Conservation (phyloP, 257 asterid genomes). For the Nicotiana noctiflora region DNA sequence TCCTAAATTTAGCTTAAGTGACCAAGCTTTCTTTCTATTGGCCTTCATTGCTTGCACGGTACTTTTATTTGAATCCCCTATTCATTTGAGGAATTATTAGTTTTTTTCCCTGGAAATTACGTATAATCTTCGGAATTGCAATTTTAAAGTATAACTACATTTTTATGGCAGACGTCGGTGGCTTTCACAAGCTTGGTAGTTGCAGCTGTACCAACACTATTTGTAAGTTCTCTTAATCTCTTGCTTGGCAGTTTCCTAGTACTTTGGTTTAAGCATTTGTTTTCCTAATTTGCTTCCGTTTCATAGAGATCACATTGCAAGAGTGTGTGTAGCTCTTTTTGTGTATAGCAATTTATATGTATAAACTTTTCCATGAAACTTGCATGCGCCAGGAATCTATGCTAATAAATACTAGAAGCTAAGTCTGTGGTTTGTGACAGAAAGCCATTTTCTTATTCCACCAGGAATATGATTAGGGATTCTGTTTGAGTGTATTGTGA, state of each 20-base stretch:
- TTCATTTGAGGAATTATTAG: not conserved
- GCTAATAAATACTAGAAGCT: not conserved
- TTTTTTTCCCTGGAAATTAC: not conserved
- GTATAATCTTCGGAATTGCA: not conserved
- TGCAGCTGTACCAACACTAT: constrained; percentile 76
- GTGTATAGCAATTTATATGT: not conserved
- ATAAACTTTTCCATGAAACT: not conserved
- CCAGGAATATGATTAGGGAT: not conserved
- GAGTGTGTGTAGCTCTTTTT: not conserved
- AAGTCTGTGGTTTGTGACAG: not conserved
- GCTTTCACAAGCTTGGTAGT: constrained; percentile 62
- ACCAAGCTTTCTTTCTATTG: constrained; percentile 61
- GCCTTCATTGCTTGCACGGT: constrained; percentile 79
- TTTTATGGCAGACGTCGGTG: constrained; percentile 43
- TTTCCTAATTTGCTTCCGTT: not conserved
- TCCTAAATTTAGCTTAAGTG: constrained; percentile 44
- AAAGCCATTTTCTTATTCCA: not conserved
- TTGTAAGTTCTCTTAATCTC: constrained; percentile 35
- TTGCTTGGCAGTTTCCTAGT: not conserved
- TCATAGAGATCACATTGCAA: not conserved
- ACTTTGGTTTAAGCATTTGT: not conserved
- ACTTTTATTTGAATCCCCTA: not conserved
- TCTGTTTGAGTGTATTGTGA: not conserved
- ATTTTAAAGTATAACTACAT: not conserved
- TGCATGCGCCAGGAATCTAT: not conserved